Conservation (phyloP, 2,329 filamentous ascomycete genomes). For the Aspergillus nomiae region DNA sequence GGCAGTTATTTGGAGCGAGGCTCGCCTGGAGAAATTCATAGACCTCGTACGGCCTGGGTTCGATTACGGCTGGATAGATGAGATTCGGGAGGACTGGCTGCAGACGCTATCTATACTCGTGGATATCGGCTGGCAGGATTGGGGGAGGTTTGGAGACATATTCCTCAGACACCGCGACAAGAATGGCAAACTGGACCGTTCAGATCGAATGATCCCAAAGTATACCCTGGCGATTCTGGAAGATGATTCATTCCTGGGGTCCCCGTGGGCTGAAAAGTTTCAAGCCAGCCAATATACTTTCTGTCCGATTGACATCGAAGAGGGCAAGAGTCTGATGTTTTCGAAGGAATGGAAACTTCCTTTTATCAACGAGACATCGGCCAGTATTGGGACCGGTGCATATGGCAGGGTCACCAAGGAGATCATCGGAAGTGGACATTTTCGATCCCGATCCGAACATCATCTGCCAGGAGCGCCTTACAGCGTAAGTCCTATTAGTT, state of each 20-base stretch:
- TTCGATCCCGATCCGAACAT: background rate
- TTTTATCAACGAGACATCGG: slow-evolving; percentile 3
- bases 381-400: slow-evolving; percentile 3
- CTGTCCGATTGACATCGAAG: slow-evolving; percentile 13
- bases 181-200: slow-evolving; percentile 1
- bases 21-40: slow-evolving; percentile 13
- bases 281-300: slow-evolving; percentile 5
- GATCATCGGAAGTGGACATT: slow-evolving; percentile 11
- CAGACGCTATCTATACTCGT: slow-evolving; percentile 16
- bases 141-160: slow-evolving; percentile 12
- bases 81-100: slow-evolving; percentile 5
- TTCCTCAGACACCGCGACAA: slow-evolving; percentile 9
- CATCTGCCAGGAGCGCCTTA: background rate
- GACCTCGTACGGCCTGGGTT: background rate
- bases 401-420: slow-evolving; percentile 15
- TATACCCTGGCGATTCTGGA: slow-evolving; percentile 6
- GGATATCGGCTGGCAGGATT: slow-evolving; percentile 16
- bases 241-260: slow-evolving; percentile 7
- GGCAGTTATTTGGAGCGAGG: slow-evolving; percentile 12
- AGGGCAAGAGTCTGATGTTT: slow-evolving; percentile 7
- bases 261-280: slow-evolving; percentile 5
- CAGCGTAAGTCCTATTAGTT: background rate
- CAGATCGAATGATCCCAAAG: slow-evolving; percentile 7
- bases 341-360: slow-evolving; percentile 17
- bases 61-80: background rate